Evolutionary conservation across 139 green algal species (phyloP).

Genomic region (Chlamydomonas schloesseri): DNA sequence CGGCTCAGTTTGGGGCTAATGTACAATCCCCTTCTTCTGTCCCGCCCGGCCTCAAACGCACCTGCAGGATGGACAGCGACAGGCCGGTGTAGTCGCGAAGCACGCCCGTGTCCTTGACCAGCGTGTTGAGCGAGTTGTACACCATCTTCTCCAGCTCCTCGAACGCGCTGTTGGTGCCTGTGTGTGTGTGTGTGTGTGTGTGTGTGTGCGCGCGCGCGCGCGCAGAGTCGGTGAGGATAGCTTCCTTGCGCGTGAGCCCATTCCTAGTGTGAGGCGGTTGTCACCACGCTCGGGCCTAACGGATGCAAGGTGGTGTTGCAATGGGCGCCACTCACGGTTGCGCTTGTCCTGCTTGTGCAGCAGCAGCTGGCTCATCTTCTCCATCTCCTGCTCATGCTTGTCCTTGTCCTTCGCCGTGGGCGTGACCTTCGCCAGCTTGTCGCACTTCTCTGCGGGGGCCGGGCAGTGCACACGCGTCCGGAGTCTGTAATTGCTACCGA

Average conservation of each 20-base stretch:
- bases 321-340: slow-evolving; percentile 60
- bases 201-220: too few species aligned
- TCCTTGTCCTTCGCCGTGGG: slow-evolving; percentile 61
- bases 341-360: slow-evolving; percentile 89
- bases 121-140: slow-evolving; percentile 86
- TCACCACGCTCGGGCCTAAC: too few species aligned
- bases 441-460: slow-evolving; percentile 40
- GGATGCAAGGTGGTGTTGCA: too few species aligned
- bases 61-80: slow-evolving; percentile 70
- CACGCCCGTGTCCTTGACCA: slow-evolving; percentile 87
- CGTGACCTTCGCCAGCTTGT: slow-evolving; percentile 43
- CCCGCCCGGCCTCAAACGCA: slow-evolving; percentile 2
- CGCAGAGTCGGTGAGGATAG: too few species aligned
- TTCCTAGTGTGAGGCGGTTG: too few species aligned
- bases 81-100: slow-evolving; percentile 85
- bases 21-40: too few species aligned
- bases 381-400: slow-evolving; percentile 80
- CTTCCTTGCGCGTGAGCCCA: too few species aligned
- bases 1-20: too few species aligned
- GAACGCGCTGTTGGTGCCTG: slow-evolving; percentile 63
- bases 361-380: slow-evolving; percentile 74
- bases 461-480: neutral
- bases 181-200: too few species aligned
- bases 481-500: too few species aligned
- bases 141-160: slow-evolving; percentile 86